These are phyloP conservation scores for Aureobasidium sp. DNA, from an alignment of 2,329 filamentous ascomycete species.

Conservation along the genomic window DNA sequence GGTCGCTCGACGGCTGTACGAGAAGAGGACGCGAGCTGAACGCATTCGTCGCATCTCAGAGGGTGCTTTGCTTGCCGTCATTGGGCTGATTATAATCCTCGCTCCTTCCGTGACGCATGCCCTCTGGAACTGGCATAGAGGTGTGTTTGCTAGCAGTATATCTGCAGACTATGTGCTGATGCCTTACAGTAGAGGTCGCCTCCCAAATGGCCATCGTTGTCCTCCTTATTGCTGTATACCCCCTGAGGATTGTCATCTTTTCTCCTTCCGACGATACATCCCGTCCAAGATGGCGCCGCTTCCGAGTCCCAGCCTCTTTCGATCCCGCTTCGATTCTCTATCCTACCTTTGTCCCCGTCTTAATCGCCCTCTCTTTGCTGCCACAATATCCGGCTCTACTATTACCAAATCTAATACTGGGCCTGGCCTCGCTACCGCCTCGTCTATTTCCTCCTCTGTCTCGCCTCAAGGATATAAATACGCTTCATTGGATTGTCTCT, in stretches of 20 bases:
- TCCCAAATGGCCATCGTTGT: slow-evolving; percentile 40
- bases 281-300: slow-evolving; percentile 27
- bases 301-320: slow-evolving; percentile 78
- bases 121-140: slow-evolving; percentile 44
- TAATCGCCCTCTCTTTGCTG: slow-evolving; percentile 80
- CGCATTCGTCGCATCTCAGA: slow-evolving; percentile 74
- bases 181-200: slow-evolving; percentile 41
- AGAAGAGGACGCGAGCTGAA: slow-evolving; percentile 89
- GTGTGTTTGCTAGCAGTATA: slow-evolving; percentile 34
- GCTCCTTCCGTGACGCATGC: slow-evolving; percentile 36
- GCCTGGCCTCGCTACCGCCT: slow-evolving; percentile 79
- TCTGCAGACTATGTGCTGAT: not conserved
- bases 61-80: slow-evolving; percentile 57
- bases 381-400: slow-evolving; percentile 67
- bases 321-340: slow-evolving; percentile 95
- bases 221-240: slow-evolving; percentile 39
- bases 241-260: slow-evolving; percentile 38
- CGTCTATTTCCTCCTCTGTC: slow-evolving; percentile 73
- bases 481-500: slow-evolving; percentile 83
- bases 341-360: slow-evolving; percentile 77
- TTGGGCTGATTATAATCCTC: slow-evolving; percentile 52
- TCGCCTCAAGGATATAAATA: slow-evolving; percentile 63
- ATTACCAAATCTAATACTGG: slow-evolving; percentile 84
- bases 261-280: not conserved
- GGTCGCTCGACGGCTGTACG: slow-evolving; percentile 72